Evolutionary conservation across 2,329 filamentous ascomycete genomes (phyloP).

Genomic region (Sclerotinia trifoliorum): DNA sequence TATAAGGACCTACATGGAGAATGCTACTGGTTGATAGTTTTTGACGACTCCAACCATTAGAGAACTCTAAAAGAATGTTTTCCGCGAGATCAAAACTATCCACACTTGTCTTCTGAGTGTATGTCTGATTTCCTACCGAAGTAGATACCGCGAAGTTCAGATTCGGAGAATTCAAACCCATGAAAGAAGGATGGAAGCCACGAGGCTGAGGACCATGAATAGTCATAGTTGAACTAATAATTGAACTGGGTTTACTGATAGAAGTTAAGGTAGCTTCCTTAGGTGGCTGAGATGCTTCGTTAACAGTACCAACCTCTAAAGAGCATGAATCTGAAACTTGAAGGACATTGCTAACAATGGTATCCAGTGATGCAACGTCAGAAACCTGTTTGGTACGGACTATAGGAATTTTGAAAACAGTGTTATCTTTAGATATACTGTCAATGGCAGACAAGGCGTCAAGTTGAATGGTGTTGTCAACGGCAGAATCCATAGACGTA

Average conservation of each 20-base stretch:
- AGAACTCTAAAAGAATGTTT: not conserved
- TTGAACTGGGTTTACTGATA: not conserved
- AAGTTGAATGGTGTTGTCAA: not conserved
- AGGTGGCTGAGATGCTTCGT: not conserved
- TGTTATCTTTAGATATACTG: not conserved
- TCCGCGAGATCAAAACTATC: not conserved
- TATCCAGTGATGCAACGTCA: not conserved
- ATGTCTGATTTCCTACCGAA: too few relatives aligned
- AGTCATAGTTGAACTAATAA: not conserved
- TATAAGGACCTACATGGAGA: not conserved
- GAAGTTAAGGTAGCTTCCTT: not conserved
- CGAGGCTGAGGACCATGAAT: conserved; percentile 5
- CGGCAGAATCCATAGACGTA: not conserved
- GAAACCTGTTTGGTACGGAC: not conserved
- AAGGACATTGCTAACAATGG: not conserved
- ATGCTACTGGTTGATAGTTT: not conserved
- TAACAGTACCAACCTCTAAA: not conserved
- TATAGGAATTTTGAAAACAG: not conserved
- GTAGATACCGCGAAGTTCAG: not conserved
- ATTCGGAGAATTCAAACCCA: not conserved
- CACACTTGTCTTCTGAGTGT: not conserved
- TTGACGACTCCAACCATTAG: conserved; percentile 20
- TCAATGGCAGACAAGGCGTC: not conserved
- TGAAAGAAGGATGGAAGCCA: not conserved
- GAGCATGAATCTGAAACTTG: not conserved